Base-by-base conservation (phyloP, 345 rosid genomes). In the Conringia planisiliqua region DNA sequence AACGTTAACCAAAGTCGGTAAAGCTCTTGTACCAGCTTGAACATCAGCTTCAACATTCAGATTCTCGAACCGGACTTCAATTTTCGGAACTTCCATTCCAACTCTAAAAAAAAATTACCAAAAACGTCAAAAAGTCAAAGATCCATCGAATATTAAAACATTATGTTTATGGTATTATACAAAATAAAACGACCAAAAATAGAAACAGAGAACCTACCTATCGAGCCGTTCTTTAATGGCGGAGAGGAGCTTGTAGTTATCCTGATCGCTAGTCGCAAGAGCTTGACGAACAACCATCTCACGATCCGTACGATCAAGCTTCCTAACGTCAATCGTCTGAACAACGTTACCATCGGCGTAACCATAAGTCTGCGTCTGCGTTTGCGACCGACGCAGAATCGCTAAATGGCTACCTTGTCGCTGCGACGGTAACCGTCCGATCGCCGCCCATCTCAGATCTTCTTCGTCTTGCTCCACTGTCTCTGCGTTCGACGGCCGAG, bases 211-310 rank as follows among this genome's bases (percentile, higher is more conserved):
- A n/a, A n/a, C n/a, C n/a, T n/a, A 92, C 97, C 85, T 80, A 74
- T 90, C 89, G 33, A 93, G 88, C 16, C 97, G 94, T 64, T 91
- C 85, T 68, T 91, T 93, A 59, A 93, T 73, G 11, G 90, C 91
- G 7, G 84, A 78, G 73, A 93, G 93, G 14, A 93, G 90, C 5
- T 32, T 78, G 62, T 18, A 78, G 56, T 93, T 93, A 66, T 93
- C 97, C 68, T 91, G 98, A 54, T 86, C 92, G 33, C 86, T 86
- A 33, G 97, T 91, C 2, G 97, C 98, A 20, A 93, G 81, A 2
- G 97, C 97, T 67, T 88, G 85, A 78, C 85, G 83, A 29, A 93
- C 89, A 13, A 93, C 76, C 16, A 82, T 91, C 79, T 93, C 97
- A 16, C 98, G 85, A 12, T 72, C 71, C 4, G 47, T 16, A 4